Evolutionary conservation across 2,329 filamentous ascomycete genomes (phyloP).

Genomic region (Ophiostoma novo-ulmi): DNA sequence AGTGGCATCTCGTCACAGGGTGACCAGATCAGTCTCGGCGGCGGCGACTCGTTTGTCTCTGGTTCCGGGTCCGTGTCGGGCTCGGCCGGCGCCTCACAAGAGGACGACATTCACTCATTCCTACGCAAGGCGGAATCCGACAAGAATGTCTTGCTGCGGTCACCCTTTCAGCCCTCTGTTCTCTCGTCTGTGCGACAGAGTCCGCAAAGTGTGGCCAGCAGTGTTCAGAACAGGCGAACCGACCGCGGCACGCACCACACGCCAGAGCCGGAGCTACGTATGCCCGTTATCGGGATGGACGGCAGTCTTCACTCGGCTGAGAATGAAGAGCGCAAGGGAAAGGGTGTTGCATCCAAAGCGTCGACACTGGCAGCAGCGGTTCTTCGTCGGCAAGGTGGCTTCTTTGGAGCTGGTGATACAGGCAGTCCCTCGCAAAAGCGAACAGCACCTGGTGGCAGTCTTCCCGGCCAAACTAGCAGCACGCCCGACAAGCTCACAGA

Average conservation of each 20-base stretch:
- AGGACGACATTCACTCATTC: constrained; percentile 52
- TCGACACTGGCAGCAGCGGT: constrained; percentile 20
- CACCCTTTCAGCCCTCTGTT: constrained; percentile 53
- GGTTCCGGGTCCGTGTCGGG: constrained; percentile 36
- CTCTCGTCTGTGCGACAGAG: constrained; percentile 36
- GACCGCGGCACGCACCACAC: constrained; percentile 32
- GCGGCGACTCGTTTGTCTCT: constrained; percentile 34
- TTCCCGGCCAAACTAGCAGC: not conserved
- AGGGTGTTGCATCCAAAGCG: not conserved
- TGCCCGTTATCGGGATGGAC: constrained; percentile 46
- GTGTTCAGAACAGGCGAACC: constrained; percentile 10
- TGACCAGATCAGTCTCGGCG: constrained; percentile 11
- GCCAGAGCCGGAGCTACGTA: constrained; percentile 43
- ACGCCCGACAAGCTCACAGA: not conserved
- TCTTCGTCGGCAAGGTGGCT: constrained; percentile 29
- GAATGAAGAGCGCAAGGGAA: not conserved
- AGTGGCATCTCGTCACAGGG: not conserved
- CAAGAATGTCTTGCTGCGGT: constrained; percentile 50
- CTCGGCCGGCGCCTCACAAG: constrained; percentile 41
- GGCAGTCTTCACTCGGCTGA: constrained; percentile 27
- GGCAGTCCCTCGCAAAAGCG: constrained; percentile 25
- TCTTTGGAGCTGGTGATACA: constrained; percentile 19
- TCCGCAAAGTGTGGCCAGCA: constrained; percentile 28
- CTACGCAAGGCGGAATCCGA: constrained; percentile 51
- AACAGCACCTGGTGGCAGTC: not conserved